phyloP scores from a whole-genome alignment of 495 filamentous ascomycete genomes.

The Mytilinidion resinicola region DNA sequence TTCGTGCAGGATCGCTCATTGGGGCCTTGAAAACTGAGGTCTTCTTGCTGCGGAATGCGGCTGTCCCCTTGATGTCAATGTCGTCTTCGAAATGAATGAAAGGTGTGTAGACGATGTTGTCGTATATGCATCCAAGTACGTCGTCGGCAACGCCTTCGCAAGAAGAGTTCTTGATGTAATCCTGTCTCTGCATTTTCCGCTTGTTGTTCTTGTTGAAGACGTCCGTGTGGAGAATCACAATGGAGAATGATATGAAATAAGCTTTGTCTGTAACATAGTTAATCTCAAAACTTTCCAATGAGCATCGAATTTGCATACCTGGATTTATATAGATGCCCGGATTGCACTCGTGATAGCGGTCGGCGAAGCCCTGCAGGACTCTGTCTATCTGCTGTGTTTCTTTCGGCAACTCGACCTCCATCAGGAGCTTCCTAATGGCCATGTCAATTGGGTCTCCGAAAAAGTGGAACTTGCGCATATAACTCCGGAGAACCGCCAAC shows the following conservation, averaged over 20 bases:
- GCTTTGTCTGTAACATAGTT: conserved; percentile 61
- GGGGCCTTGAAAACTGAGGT: conserved; percentile 66
- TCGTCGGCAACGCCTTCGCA: conserved; percentile 85
- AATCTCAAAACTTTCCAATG: conserved; percentile 9
- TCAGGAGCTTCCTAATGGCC: conserved; percentile 88
- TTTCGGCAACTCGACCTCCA: conserved; percentile 93
- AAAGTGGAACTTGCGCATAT: conserved; percentile 90
- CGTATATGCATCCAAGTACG: conserved; percentile 91
- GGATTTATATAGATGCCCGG: conserved; percentile 86
- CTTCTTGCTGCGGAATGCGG: conserved; percentile 52
- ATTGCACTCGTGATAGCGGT: conserved; percentile 97
- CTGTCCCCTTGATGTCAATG: conserved; percentile 69
- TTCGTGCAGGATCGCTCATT: conserved; percentile 58
- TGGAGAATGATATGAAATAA: conserved; percentile 95
- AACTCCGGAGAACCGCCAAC: conserved; percentile 76
- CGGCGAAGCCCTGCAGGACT: conserved; percentile 87
- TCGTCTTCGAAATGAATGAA: conserved; percentile 97
- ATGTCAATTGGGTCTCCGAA: conserved; percentile 97
- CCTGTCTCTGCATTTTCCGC: conserved; percentile 93
- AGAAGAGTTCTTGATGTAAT: conserved; percentile 88
- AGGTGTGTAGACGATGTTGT: conserved; percentile 95
- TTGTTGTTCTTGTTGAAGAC: conserved; percentile 99
- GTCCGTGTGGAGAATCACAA: conserved; percentile 93
- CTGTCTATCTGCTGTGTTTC: conserved; percentile 98
- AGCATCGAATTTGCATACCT: conserved; percentile 41